Conservation (phyloP, 2,329 filamentous ascomycete genomes). For the Penicillium janthinellum region DNA sequence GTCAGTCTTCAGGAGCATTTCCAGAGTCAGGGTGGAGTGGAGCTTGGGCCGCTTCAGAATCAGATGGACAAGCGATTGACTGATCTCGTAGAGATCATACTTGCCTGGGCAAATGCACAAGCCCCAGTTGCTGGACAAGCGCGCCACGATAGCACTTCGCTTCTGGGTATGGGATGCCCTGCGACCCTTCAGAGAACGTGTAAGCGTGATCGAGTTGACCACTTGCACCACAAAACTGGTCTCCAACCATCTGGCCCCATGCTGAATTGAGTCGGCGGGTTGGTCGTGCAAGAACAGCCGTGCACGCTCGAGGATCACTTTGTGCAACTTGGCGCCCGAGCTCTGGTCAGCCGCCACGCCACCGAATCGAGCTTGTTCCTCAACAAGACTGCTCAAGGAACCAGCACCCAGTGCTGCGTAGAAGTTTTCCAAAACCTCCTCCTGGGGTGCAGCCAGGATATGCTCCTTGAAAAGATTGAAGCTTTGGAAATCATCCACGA, state of each 20-base stretch:
- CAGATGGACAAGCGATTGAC: slow-evolving; percentile 79
- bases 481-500: slow-evolving; percentile 85
- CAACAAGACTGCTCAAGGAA: slow-evolving; percentile 73
- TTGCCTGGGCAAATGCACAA: slow-evolving; percentile 75
- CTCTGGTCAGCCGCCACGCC: slow-evolving; percentile 66
- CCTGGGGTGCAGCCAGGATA: slow-evolving; percentile 84
- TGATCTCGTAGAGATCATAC: slow-evolving; percentile 89
- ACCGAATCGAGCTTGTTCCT: slow-evolving; percentile 75
- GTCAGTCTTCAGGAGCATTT: slow-evolving; percentile 85
- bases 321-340: slow-evolving; percentile 69
- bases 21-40: slow-evolving; percentile 85
- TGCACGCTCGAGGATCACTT: slow-evolving; percentile 81
- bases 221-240: slow-evolving; percentile 77
- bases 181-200: slow-evolving; percentile 72
- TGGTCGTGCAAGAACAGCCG: slow-evolving; percentile 90
- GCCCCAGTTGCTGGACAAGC: slow-evolving; percentile 59
- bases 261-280: slow-evolving; percentile 73
- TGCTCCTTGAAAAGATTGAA: slow-evolving; percentile 85
- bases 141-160: slow-evolving; percentile 70
- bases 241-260: slow-evolving; percentile 88
- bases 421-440: slow-evolving; percentile 81
- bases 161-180: slow-evolving; percentile 72
- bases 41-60: slow-evolving; percentile 81
- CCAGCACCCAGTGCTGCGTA: slow-evolving; percentile 80
- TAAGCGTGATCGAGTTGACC: slow-evolving; percentile 76